Evolutionary conservation across 2,329 filamentous ascomycete genomes (phyloP).

Genomic region (Penicillium hesseltinei): DNA sequence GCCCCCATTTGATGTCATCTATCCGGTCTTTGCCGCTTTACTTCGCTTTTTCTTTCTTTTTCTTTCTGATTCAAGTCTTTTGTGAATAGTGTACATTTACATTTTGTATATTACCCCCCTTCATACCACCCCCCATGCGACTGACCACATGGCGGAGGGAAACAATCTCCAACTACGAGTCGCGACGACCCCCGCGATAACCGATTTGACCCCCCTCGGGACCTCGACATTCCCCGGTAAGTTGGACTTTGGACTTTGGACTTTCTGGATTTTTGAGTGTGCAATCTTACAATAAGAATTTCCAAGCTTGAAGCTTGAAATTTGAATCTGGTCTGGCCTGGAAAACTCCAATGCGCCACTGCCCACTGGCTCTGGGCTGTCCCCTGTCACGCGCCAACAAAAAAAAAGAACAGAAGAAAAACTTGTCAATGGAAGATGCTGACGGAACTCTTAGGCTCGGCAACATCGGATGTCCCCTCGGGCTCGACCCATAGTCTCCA

Average conservation of each 20-base stretch:
- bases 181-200: constrained; percentile 23
- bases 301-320: neutral
- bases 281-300: neutral
- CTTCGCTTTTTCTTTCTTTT: constrained; percentile 4
- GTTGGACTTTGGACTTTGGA: constrained; percentile 5
- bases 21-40: constrained; percentile 24
- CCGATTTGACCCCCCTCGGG: constrained; percentile 20
- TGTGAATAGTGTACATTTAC: neutral
- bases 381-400: neutral
- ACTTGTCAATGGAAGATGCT: constrained; percentile 1
- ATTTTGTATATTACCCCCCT: neutral
- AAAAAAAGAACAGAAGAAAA: neutral
- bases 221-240: constrained; percentile 28
- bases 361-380: neutral
- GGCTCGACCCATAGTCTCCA: constrained; percentile 30
- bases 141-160: constrained; percentile 34
- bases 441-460: constrained; percentile 24
- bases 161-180: constrained; percentile 27
- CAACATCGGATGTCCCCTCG: constrained; percentile 32
- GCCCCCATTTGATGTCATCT: constrained; percentile 31
- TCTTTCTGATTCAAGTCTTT: neutral
- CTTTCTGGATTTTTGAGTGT: neutral
- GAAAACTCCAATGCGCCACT: neutral
- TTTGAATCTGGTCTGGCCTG: constrained; percentile 6
- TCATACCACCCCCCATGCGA: constrained; percentile 24